phyloP scores from a whole-genome alignment of 2,329 filamentous ascomycete species.

The Hypoxylon sp. region DNA sequence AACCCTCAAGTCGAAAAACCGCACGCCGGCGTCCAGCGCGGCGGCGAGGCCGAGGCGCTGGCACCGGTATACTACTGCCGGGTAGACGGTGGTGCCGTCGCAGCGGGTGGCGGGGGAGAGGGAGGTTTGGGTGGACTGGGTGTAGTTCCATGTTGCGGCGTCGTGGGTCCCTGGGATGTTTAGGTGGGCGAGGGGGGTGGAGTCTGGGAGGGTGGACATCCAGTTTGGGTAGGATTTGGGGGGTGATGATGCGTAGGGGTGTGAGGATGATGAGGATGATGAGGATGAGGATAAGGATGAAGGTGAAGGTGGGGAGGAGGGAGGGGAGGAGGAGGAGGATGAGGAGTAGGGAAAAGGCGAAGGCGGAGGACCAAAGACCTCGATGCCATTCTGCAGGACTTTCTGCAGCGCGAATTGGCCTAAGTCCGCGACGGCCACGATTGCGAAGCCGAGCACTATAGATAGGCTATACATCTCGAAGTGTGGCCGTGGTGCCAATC shows the following conservation, averaged over 20 bases:
- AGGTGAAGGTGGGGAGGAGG: too few species aligned
- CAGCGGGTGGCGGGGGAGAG: constrained; percentile 58
- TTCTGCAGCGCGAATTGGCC: constrained; percentile 58
- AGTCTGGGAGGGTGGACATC: constrained; percentile 61
- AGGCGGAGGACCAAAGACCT: constrained; percentile 57
- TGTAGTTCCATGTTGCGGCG: constrained; percentile 66
- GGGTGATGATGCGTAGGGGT: too few species aligned
- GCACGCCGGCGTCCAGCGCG: constrained; percentile 61
- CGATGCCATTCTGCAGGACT: constrained; percentile 57
- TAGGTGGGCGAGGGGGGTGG: constrained; percentile 59
- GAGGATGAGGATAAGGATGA: background rate
- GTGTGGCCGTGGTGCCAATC: background rate
- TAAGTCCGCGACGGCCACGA: constrained; percentile 38
- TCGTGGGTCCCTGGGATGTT: constrained; percentile 67
- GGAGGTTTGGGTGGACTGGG: constrained; percentile 56
- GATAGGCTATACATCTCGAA: constrained; percentile 17
- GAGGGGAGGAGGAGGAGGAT: background rate
- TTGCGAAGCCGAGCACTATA: background rate
- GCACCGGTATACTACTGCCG: constrained; percentile 57
- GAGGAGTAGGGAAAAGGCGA: background rate
- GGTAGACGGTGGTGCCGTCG: constrained; percentile 50
- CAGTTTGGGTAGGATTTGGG: constrained; percentile 54
- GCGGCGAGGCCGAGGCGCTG: constrained; percentile 55
- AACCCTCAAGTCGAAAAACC: constrained; percentile 65
- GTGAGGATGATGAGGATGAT: too few species aligned